Percentiles rank a stretch among this genome's conserved stretches.
These are phyloP conservation scores for Colletotrichum aenigma DNA, from an alignment of 2,329 filamentous ascomycete species.

Conservation along the genomic window DNA sequence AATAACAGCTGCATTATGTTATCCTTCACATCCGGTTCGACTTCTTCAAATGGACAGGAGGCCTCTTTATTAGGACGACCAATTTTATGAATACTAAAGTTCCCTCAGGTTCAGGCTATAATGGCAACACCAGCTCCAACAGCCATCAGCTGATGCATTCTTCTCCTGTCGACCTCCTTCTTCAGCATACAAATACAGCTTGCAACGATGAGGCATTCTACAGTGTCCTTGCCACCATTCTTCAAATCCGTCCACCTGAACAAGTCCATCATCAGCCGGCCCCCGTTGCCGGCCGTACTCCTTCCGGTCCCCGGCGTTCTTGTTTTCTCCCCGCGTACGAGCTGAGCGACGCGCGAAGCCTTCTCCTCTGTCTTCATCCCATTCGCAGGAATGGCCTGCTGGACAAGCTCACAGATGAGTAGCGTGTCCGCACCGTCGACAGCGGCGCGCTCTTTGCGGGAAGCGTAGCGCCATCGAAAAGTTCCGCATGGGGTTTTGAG, in stretches of 20 bases:
- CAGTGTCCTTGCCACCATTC: constrained; percentile 40
- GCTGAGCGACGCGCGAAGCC: constrained; percentile 40
- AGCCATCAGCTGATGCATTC: constrained; percentile 53
- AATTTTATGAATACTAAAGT: not conserved
- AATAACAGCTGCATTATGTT: not conserved
- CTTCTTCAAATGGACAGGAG: not conserved
- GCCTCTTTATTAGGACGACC: not conserved
- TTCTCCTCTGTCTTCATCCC: constrained; percentile 14
- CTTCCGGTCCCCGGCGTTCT: constrained; percentile 42
- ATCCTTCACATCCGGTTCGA: not conserved
- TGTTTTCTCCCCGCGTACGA: constrained; percentile 44
- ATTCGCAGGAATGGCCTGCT: constrained; percentile 29
- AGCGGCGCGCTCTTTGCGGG: constrained; percentile 47
- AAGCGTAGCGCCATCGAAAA: constrained; percentile 62
- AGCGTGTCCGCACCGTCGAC: constrained; percentile 43
- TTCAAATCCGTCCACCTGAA: constrained; percentile 36
- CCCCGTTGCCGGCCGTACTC: constrained; percentile 54
- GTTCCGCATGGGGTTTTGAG: constrained; percentile 53
- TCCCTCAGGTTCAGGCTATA: not conserved
- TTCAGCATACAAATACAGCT: constrained; percentile 68
- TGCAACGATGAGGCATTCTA: constrained; percentile 55
- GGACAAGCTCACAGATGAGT: constrained; percentile 57
- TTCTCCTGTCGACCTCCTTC: constrained; percentile 65
- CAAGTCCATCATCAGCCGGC: constrained; percentile 49
- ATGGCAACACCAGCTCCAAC: constrained; percentile 36